Evolutionary conservation across 2,329 filamentous ascomycete species (phyloP).

Genomic region (Stenocarpella maydis): DNA sequence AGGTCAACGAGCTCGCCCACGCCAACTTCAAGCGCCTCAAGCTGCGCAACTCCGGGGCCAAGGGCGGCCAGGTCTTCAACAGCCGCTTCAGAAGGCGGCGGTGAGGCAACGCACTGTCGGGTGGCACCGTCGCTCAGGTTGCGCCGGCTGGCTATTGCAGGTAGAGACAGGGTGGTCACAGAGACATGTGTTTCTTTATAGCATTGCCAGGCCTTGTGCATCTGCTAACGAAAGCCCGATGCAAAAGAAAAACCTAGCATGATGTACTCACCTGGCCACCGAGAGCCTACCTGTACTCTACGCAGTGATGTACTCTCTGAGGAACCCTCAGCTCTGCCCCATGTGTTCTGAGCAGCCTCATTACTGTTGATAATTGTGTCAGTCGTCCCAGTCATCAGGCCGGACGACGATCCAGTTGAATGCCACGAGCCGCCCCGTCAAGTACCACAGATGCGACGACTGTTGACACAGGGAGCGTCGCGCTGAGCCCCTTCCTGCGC

Average conservation of each 20-base stretch:
- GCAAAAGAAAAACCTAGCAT: neutral
- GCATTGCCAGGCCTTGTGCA: neutral
- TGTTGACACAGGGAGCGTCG: no score
- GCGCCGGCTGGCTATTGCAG: neutral
- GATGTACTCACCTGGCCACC: neutral
- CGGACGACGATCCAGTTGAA: no score
- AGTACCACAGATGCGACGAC: neutral
- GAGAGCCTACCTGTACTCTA: neutral
- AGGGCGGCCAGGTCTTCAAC: constrained; percentile 65
- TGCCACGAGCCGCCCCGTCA: neutral
- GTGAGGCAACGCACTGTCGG: constrained; percentile 35
- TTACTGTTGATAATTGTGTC: no score
- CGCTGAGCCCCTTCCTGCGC: neutral
- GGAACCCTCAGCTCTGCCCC: neutral
- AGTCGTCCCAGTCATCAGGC: neutral
- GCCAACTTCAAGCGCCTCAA: constrained; percentile 74
- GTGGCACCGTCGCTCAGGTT: neutral
- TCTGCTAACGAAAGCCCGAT: neutral
- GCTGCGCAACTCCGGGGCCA: constrained; percentile 67
- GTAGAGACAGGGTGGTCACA: no score
- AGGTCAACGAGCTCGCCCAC: constrained; percentile 70
- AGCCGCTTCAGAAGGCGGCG: constrained; percentile 65
- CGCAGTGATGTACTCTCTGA: neutral
- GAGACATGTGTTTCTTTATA: neutral
- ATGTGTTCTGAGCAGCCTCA: neutral